phyloP scores from a whole-genome alignment of 352 stramenopile genomes.

The Globisporangium irregulare region DNA sequence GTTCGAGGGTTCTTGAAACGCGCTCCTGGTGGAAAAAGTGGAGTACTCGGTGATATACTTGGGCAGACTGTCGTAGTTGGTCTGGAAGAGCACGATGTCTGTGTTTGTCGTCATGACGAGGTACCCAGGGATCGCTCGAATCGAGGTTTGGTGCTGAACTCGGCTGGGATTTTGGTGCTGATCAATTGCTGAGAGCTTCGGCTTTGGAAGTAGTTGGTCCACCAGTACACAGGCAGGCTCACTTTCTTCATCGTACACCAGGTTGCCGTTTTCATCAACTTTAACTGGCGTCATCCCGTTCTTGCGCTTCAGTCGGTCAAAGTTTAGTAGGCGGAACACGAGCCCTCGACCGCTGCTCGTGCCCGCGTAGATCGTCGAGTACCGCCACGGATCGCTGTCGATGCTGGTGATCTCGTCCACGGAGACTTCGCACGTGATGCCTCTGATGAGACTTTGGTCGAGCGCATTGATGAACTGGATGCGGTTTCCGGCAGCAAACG shows the following conservation, averaged over 20 bases:
- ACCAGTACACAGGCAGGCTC: conserved; percentile 13
- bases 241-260: not conserved
- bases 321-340: conserved; percentile 28
- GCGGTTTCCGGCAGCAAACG: conserved; percentile 20
- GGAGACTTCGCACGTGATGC: conserved; percentile 24
- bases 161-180: not conserved
- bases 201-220: conserved; percentile 4
- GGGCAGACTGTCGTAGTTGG: conserved; percentile 8
- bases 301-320: conserved; percentile 17
- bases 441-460: conserved; percentile 17
- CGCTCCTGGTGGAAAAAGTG: not conserved
- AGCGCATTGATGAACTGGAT: conserved; percentile 29
- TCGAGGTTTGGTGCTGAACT: conserved; percentile 2
- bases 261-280: not conserved
- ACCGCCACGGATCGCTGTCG: conserved; percentile 29
- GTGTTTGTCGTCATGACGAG: conserved; percentile 18
- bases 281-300: not conserved
- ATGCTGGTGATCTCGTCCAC: conserved; percentile 31
- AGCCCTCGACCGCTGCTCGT: conserved; percentile 27
- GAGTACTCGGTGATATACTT: conserved; percentile 24
- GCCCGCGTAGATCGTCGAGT: conserved; percentile 26
- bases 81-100: conserved; percentile 29
- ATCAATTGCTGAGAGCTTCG: not conserved
- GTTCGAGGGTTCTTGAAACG: no score
- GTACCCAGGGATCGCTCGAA: conserved; percentile 25